Percentiles rank a stretch among this genome's conserved stretches.
These are phyloP conservation scores for Penicillium silybi DNA, from an alignment of 495 filamentous ascomycete species.

Conservation along the genomic window DNA sequence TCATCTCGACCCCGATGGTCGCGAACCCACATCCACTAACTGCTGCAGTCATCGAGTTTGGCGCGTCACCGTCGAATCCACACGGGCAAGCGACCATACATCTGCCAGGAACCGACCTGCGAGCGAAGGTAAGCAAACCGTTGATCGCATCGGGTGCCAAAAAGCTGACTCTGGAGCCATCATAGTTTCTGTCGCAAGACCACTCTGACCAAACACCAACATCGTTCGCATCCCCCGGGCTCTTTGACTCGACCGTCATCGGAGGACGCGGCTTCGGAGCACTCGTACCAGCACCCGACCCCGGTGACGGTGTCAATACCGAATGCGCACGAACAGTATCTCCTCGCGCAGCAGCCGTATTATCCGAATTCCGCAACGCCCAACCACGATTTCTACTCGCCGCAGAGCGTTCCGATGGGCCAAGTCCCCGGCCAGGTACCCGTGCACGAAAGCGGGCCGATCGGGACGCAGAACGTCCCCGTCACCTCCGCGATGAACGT, in stretches of 20 bases:
- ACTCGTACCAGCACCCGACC: conserved; percentile 32
- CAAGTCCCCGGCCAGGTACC: conserved; percentile 28
- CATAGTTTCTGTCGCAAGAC: conserved; percentile 82
- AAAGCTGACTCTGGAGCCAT: conserved; percentile 1
- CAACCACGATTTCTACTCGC: conserved; percentile 38
- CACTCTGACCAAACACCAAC: conserved; percentile 80
- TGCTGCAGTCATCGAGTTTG: conserved; percentile 72
- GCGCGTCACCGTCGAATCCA: conserved; percentile 85
- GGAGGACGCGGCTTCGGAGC: conserved; percentile 41
- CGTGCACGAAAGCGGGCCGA: conserved; percentile 26
- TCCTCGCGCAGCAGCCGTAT: conserved; percentile 39
- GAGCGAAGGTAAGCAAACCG: conserved; percentile 60
- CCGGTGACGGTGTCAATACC: conserved; percentile 28
- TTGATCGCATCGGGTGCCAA: background rate
- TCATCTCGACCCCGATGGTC: background rate
- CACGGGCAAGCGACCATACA: conserved; percentile 81
- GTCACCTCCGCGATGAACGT: conserved; percentile 32
- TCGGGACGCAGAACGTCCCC: conserved; percentile 29
- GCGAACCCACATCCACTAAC: background rate
- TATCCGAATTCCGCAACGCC: conserved; percentile 35
- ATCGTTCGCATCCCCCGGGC: conserved; percentile 63
- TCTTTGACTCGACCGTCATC: conserved; percentile 42
- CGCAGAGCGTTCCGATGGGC: conserved; percentile 31
- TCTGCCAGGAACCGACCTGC: conserved; percentile 73
- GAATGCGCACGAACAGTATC: conserved; percentile 37